Percentiles rank a stretch among this genome's conserved stretches.
Conservation (phyloP, 768 basidiomycete genomes). For the Tulasnella sp. region DNA sequence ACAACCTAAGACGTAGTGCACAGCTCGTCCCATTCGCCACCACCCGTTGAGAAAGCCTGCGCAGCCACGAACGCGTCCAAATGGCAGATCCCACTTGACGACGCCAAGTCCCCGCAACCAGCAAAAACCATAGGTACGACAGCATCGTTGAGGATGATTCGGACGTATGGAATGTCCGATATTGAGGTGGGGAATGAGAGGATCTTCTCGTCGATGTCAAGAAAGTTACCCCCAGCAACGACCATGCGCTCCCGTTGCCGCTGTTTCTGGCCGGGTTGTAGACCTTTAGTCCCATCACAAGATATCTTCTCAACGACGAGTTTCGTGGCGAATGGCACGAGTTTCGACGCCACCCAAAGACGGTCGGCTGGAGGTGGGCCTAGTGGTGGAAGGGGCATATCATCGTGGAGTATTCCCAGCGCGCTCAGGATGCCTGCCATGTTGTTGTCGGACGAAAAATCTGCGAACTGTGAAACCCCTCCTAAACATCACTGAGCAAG, state of each 20-base stretch:
- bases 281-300: not conserved
- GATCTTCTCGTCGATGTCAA: not conserved
- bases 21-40: conserved; percentile 5
- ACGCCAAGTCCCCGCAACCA: conserved; percentile 4
- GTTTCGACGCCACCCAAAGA: conserved; percentile 5
- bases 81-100: conserved; percentile 1
- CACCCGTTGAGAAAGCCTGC: conserved; percentile 3
- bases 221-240: not conserved
- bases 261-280: not conserved
- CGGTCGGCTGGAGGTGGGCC: not conserved
- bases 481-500: not conserved
- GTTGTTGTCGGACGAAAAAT: conserved; percentile 18
- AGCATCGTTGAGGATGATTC: conserved; percentile 11
- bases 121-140: not conserved
- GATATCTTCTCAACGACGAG: conserved; percentile 17
- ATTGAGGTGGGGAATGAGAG: too few relatives aligned
- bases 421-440: conserved; percentile 15
- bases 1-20: too few relatives aligned
- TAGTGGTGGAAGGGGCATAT: not conserved
- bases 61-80: conserved; percentile 4
- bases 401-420: conserved; percentile 11
- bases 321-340: conserved; percentile 13
- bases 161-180: not conserved
- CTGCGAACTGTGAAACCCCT: conserved; percentile 11
- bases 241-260: not conserved